Evolutionary conservation across 2,329 filamentous ascomycete species (phyloP).

Genomic region (Hypoxylon sp.): DNA sequence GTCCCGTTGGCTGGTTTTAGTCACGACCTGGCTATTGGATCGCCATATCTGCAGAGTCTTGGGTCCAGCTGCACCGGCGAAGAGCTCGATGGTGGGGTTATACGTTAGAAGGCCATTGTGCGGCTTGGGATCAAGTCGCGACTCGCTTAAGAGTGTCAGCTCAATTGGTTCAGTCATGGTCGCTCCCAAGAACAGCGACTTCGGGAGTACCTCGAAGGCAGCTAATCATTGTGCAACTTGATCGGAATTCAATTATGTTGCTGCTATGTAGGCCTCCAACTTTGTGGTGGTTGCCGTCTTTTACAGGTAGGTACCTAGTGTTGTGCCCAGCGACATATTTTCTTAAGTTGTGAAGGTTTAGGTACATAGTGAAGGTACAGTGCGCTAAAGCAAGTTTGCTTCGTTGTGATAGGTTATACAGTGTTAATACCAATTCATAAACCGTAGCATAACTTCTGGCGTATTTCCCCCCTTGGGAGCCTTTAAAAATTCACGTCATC

Average conservation of each 20-base stretch:
- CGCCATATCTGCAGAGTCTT: slow-evolving; percentile 82
- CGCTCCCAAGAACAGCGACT: slow-evolving; percentile 35
- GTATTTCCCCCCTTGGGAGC: no score
- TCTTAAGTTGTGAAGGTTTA: slow-evolving; percentile 30
- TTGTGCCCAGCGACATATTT: slow-evolving; percentile 22
- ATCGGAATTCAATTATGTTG: slow-evolving; percentile 6
- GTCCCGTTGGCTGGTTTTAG: slow-evolving; percentile 65
- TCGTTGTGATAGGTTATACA: slow-evolving; percentile 2
- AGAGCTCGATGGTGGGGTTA: slow-evolving; percentile 88
- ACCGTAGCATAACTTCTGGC: not conserved
- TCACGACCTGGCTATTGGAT: slow-evolving; percentile 78
- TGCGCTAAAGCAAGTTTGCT: slow-evolving; percentile 1
- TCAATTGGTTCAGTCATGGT: slow-evolving; percentile 53
- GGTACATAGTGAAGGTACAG: slow-evolving; percentile 7
- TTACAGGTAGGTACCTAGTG: not conserved
- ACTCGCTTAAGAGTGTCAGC: slow-evolving; percentile 69
- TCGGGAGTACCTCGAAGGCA: slow-evolving; percentile 14
- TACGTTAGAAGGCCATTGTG: slow-evolving; percentile 75
- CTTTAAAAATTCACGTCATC: not conserved
- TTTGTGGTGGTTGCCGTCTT: slow-evolving; percentile 18
- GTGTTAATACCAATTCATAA: not conserved
- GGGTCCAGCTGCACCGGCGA: slow-evolving; percentile 78
- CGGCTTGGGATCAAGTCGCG: slow-evolving; percentile 69
- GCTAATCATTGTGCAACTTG: slow-evolving; percentile 42
- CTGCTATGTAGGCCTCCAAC: slow-evolving; percentile 2